These are phyloP conservation scores for Carex sylvatica DNA, from an alignment of 202 grass and related monocot genomes.

Conservation along the genomic window DNA sequence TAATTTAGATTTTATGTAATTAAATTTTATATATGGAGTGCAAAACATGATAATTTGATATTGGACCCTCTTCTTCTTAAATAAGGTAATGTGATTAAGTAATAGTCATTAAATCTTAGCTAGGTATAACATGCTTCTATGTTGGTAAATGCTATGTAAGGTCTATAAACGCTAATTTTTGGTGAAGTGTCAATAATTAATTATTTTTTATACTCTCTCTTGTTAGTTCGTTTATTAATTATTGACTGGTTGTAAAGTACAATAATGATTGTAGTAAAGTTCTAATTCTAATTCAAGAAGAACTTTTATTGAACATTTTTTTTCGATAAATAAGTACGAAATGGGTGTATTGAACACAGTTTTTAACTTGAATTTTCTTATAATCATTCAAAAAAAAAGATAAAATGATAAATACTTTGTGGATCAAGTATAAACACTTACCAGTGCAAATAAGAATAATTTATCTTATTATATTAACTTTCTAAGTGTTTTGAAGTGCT, in stretches of 20 bases:
- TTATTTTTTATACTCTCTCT: not conserved
- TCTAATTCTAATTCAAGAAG: not conserved
- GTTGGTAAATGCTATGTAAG: not conserved
- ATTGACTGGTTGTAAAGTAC: not conserved
- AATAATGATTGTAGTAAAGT: not conserved
- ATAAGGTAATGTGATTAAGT: conserved; percentile 14
- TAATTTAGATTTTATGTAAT: not conserved
- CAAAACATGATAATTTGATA: not conserved
- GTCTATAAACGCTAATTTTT: conserved; percentile 3
- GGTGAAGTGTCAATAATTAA: conserved; percentile 11
- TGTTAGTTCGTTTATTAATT: not conserved
- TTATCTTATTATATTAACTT: not conserved
- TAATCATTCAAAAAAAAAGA: no score
- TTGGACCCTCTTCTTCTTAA: not conserved
- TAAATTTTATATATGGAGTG: not conserved
- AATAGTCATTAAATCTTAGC: conserved; percentile 2
- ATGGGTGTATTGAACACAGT: no score
- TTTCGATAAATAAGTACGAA: no score
- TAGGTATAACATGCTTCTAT: not conserved
- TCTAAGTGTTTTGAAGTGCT: not conserved
- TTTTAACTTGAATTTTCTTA: no score
- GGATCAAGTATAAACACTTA: no score
- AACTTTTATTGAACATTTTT: not conserved
- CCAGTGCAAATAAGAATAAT: no score
- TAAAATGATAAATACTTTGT: no score